Conservation (phyloP, 2,329 filamentous ascomycete species). For the Cercospora beticola region DNA sequence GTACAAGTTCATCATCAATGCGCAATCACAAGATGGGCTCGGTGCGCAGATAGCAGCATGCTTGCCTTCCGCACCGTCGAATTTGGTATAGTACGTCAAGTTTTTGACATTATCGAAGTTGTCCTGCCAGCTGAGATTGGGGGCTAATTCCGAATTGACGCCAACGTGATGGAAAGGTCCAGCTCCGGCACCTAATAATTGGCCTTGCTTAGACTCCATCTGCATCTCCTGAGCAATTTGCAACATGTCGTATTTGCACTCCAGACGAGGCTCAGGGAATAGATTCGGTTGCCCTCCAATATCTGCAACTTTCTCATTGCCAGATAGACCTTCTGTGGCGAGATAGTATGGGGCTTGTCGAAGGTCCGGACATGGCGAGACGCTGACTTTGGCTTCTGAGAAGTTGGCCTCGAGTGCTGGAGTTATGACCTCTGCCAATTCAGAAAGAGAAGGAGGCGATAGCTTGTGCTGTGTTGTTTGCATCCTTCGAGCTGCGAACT, state of each 20-base stretch:
- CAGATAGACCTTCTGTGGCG: slow-evolving; percentile 31
- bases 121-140: slow-evolving; percentile 33
- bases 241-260: slow-evolving; percentile 34
- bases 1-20: slow-evolving; percentile 37
- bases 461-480: slow-evolving; percentile 28
- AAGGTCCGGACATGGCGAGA: slow-evolving; percentile 32
- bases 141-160: slow-evolving; percentile 33
- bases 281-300: slow-evolving; percentile 36
- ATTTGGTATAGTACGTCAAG: slow-evolving; percentile 39
- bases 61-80: slow-evolving; percentile 48
- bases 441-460: slow-evolving; percentile 29
- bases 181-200: slow-evolving; percentile 34
- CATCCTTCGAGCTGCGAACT: slow-evolving; percentile 21
- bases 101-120: slow-evolving; percentile 29
- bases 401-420: slow-evolving; percentile 32
- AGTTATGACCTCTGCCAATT: slow-evolving; percentile 26
- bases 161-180: slow-evolving; percentile 34
- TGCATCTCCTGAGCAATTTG: slow-evolving; percentile 32
- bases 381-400: slow-evolving; percentile 22
- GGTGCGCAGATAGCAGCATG: slow-evolving; percentile 27
- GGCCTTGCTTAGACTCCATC: slow-evolving; percentile 26
- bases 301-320: slow-evolving; percentile 33
- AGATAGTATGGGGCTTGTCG: slow-evolving; percentile 31
- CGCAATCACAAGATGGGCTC: slow-evolving; percentile 31
- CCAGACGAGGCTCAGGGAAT: slow-evolving; percentile 32